Evolutionary conservation across 371 early-diverging fungal genomes (phyloP), one percentile per base, ranked within the genome.

Genomic region (Dichotomocladium elegans): DNA sequence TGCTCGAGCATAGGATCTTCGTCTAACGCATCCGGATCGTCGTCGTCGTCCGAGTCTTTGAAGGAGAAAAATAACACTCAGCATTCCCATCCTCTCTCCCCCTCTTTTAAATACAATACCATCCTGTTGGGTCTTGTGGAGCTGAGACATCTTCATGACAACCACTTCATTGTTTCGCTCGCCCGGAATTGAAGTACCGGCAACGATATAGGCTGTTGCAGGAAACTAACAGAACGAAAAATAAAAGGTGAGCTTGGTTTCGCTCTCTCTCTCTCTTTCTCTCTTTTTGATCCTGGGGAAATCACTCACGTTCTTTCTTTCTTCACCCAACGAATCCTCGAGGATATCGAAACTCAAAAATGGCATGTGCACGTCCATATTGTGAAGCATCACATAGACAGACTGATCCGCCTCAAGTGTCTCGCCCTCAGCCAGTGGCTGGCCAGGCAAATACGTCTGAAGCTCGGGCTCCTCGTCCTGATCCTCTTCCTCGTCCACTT

Each of bases 331-430:
- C 27, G 82, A 80, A 64, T 96, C 96, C 35, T 81, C 73, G 41
- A 96, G 68, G 52, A 97, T 73, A 66, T 98, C 99, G 56, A 98
- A 97, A 72, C 89, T 89, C 53, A 98, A 80, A 67, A 96, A 96
- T n/a, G 99, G 99, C 91, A 95, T 93, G 58, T 91, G 85, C 19
- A 91, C 90, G 52, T 89, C 81, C 81, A 98, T 75, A 27, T 81
- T 77, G 72, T 96, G 98, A 52, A 96, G 86, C 96, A 98, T 95
- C 53, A 91, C 91, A 73, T 98, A 98, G 0, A 92, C 91, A 3
- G 89, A 87, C 58, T 87, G 88, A 80, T 98, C 98, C 28, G 90
- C 92, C 64, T 95, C 93, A 29, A 98, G 79, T 34, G 83, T 90
- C 66, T 97, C 95, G 47, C 85, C 95, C 68, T 92, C 89, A 25